Evolutionary conservation across 1,284 basidiomycete species (phyloP), one percentile per base, ranked within the genome.

Genomic region (Cryptococcus neoformans): DNA sequence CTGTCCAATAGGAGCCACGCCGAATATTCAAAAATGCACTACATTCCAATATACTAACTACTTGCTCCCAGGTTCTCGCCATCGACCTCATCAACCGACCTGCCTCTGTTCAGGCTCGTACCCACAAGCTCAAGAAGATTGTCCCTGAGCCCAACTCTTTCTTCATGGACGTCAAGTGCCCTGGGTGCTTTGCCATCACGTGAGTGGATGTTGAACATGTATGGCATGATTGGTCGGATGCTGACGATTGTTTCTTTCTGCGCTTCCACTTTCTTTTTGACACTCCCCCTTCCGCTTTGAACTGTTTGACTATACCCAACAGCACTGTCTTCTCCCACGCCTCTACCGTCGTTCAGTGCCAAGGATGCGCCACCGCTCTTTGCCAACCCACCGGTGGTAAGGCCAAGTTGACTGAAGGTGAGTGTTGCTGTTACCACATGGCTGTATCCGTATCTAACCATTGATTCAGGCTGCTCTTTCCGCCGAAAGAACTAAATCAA

Each of bases 161-260:
- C 83, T 99, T 98, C 83, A 99, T 99, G 96, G 96, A 99, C 79
- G 94, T 99, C 75, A 99, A 99, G 83, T 99, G 95, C 83, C 89
- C 95, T 74, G 91, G 92, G 89, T 79, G 78, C 68, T 79, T 78
- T 77, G 75, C 78, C 67, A 79, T 79, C 72, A 79, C 78, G 72
- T 73, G 56, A 58, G 72, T 73, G 45, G 37, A 14, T 10, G 12
- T 47, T 28, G 46, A 14, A 34, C 16, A 12, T 44, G 11, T 38
- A 9, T 42, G 38, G 38, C n/a, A 37, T 51, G 37, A 28, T 28
- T 28, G 28, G 28, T 4, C 28, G 28, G 28, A 28, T 51, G 49
- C 17, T 51, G 49, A 41, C 37, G 12, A 51, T 6, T 36, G 34
- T 4, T 49, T 38, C 36, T 42, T 40, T 8, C 4, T 51, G n/a